These are phyloP conservation scores for Staphylotrichum tortipilum DNA, from an alignment of 495 filamentous ascomycete genomes.

Conservation along the genomic window DNA sequence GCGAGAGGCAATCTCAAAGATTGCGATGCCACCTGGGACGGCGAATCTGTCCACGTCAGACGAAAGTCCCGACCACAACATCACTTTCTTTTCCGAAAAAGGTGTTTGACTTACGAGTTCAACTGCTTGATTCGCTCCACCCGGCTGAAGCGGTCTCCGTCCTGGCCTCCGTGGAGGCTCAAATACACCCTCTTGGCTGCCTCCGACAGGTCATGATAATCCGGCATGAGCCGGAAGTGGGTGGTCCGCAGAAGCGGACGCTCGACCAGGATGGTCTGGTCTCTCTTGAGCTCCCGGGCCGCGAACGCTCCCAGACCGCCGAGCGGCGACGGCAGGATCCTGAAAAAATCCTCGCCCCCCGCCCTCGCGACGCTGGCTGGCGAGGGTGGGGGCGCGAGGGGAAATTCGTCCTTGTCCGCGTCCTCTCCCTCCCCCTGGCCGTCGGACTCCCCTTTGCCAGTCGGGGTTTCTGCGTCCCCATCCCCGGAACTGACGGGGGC, in stretches of 20 bases:
- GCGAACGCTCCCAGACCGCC: conserved; percentile 30
- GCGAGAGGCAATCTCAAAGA: conserved; percentile 23
- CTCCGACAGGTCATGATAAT: conserved; percentile 12
- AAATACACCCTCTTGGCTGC: conserved; percentile 3
- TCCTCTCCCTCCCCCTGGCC: no score
- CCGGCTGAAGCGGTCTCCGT: conserved; percentile 6
- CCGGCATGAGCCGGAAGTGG: conserved; percentile 3
- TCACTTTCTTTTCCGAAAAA: background rate
- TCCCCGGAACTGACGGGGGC: background rate
- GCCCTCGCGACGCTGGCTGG: background rate
- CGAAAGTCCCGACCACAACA: background rate
- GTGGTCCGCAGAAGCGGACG: conserved; percentile 14
- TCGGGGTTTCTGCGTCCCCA: no score
- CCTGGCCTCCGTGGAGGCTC: conserved; percentile 7
- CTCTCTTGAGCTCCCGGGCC: conserved; percentile 12
- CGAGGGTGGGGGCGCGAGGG: background rate
- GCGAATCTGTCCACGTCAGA: conserved; percentile 17
- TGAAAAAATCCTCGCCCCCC: conserved; percentile 6
- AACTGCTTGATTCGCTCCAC: conserved; percentile 18
- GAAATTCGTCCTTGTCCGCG: background rate
- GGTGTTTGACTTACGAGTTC: conserved; percentile 21
- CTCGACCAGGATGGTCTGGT: conserved; percentile 23
- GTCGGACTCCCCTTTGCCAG: no score
- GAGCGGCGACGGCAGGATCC: conserved; percentile 15
- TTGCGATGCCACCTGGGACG: conserved; percentile 11